Percentiles rank a stretch among this genome's conserved stretches.
These are phyloP conservation scores for Scenedesmus sp. DNA, from an alignment of 163 green algal genomes.

Conservation along the genomic window DNA sequence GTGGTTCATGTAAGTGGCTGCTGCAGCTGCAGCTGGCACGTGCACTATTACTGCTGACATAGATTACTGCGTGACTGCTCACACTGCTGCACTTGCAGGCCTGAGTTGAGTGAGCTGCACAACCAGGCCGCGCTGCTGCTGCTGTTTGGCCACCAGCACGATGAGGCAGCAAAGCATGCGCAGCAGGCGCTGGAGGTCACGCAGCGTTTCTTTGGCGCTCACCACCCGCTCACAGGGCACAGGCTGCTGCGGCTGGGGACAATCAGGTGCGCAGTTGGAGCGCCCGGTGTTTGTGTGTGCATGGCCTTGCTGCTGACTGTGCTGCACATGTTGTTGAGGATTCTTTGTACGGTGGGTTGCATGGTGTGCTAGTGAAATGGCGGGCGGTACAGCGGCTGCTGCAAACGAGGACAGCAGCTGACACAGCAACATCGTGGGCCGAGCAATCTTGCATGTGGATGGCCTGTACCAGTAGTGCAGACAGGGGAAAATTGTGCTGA, in stretches of 20 bases:
- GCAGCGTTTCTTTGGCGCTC: conserved; percentile 53
- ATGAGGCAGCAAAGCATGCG: conserved; percentile 64
- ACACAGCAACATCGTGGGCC: no score
- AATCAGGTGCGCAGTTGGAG: conserved; percentile 25
- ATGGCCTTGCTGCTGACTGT: background rate
- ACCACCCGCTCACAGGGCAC: conserved; percentile 64
- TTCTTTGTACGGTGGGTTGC: no score
- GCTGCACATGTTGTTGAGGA: no score
- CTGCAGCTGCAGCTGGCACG: background rate
- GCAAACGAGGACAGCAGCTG: no score
- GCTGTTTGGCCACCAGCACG: conserved; percentile 57
- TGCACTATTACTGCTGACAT: background rate
- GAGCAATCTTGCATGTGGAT: no score
- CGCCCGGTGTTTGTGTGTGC: background rate
- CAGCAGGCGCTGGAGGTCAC: conserved; percentile 60
- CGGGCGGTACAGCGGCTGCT: no score
- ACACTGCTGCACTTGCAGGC: conserved; percentile 50
- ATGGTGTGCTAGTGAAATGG: no score
- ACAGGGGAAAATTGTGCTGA: no score
- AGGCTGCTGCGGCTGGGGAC: conserved; percentile 66
- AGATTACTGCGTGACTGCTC: background rate
- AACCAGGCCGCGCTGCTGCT: conserved; percentile 75
- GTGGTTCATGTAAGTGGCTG: no score
- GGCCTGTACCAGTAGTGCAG: no score
- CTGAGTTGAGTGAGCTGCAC: conserved; percentile 75